These are phyloP conservation scores for Lomentospora prolificans DNA, from an alignment of 2,329 filamentous ascomycete genomes.

Conservation along the genomic window DNA sequence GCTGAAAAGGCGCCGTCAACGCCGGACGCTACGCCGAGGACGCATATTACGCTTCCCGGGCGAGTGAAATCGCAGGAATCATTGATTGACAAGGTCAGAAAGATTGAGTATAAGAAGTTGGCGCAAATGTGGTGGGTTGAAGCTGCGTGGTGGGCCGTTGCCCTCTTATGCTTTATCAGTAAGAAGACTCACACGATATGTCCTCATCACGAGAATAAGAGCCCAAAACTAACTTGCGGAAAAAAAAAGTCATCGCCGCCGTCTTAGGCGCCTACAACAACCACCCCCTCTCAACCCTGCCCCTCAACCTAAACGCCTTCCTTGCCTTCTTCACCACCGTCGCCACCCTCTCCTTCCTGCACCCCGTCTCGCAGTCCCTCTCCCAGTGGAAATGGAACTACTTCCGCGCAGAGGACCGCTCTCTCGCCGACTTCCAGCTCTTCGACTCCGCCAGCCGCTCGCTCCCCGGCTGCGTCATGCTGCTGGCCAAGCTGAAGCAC, in stretches of 20 bases:
- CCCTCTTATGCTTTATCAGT: constrained; percentile 5
- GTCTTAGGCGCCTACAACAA: constrained; percentile 13
- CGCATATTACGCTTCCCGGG: background rate
- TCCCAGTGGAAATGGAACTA: constrained; percentile 24
- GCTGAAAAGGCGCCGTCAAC: constrained; percentile 4
- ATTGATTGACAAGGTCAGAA: background rate
- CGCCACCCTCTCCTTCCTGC: constrained; percentile 16
- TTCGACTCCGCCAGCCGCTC: constrained; percentile 19
- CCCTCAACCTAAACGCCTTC: constrained; percentile 19
- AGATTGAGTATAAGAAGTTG: background rate
- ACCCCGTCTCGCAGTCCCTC: constrained; percentile 18
- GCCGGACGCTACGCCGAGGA: constrained; percentile 3
- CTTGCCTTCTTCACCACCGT: constrained; percentile 19
- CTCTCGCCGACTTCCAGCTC: constrained; percentile 17
- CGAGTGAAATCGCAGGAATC: background rate
- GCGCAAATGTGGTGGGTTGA: constrained; percentile 5
- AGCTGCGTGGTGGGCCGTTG: background rate
- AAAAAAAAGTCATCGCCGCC: constrained; percentile 5
- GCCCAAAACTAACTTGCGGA: background rate
- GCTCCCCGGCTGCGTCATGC: constrained; percentile 13
- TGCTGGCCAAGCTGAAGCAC: constrained; percentile 15
- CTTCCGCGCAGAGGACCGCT: constrained; percentile 16
- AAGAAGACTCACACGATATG: background rate
- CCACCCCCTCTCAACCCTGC: constrained; percentile 13
- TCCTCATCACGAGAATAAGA: background rate